phyloP scores from a whole-genome alignment of 2,329 filamentous ascomycete genomes.

The Claviceps africana region DNA sequence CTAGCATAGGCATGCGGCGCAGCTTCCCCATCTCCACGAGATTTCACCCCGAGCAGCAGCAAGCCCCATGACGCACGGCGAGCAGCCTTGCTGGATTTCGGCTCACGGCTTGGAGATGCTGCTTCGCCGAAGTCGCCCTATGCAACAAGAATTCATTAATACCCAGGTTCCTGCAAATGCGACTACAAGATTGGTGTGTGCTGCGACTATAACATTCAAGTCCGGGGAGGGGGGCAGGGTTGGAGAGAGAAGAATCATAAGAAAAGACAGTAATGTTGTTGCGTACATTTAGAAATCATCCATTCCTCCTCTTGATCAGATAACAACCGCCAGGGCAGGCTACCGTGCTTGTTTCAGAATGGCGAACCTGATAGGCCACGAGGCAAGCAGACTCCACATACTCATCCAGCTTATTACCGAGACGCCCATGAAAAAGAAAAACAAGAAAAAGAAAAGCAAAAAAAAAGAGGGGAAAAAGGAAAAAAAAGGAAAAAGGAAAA shows the following conservation, averaged over 20 bases:
- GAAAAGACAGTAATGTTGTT: not conserved
- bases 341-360: not conserved
- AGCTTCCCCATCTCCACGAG: slow-evolving; percentile 13
- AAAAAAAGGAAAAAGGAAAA: not conserved
- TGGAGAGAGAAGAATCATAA: not conserved
- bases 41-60: slow-evolving; percentile 22
- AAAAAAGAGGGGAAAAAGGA: no score
- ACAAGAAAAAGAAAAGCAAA: not conserved
- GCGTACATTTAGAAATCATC: slow-evolving; percentile 29
- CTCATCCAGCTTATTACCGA: not conserved
- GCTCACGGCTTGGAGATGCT: slow-evolving; percentile 20
- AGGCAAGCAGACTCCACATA: not conserved
- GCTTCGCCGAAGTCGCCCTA: slow-evolving; percentile 19
- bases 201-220: slow-evolving; percentile 5
- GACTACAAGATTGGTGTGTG: slow-evolving; percentile 12
- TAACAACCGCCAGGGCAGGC: slow-evolving; percentile 10
- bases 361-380: slow-evolving; percentile 1
- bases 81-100: slow-evolving; percentile 24
- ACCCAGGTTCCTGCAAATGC: slow-evolving; percentile 13
- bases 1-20: slow-evolving; percentile 6
- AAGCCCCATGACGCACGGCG: slow-evolving; percentile 32
- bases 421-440: not conserved
- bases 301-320: slow-evolving; percentile 20
- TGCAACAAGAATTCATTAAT: slow-evolving; percentile 18
- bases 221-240: not conserved